Evolutionary conservation across 805 yeast species (phyloP).

Genomic region (Millerozyma acaciae): DNA sequence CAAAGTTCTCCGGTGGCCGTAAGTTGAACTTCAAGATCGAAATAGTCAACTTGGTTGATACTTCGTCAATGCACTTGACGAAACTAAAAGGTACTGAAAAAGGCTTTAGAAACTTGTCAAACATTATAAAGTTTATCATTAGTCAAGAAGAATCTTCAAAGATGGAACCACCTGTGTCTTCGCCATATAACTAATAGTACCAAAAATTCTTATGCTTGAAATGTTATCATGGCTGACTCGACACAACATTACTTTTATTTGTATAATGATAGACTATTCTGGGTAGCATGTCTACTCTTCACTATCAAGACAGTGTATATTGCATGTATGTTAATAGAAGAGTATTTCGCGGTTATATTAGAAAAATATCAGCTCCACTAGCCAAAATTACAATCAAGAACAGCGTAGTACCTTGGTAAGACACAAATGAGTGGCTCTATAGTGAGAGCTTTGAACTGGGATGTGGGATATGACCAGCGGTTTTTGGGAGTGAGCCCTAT

Average conservation of each 20-base stretch:
- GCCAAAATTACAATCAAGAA: no score
- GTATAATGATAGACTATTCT: no score
- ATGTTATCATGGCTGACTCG: no score
- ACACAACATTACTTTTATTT: no score
- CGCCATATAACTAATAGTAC: constrained; percentile 12
- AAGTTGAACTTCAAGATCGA: constrained; percentile 45
- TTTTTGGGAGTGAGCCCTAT: constrained; percentile 71
- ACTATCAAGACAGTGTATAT: no score
- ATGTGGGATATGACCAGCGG: constrained; percentile 49
- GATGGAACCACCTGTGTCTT: no score
- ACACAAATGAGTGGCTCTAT: constrained; percentile 54
- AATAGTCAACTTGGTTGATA: constrained; percentile 33
- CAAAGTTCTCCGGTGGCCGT: constrained; percentile 44
- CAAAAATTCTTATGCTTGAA: background rate
- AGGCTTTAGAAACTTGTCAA: constrained; percentile 41
- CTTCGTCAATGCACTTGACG: constrained; percentile 39
- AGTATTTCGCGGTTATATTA: no score
- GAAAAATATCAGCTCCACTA: no score
- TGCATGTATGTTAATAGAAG: no score
- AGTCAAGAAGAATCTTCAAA: constrained; percentile 46
- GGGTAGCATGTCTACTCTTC: no score
- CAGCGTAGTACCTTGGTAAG: no score
- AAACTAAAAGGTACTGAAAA: constrained; percentile 45
- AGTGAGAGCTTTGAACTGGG: constrained; percentile 60
- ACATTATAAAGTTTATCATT: constrained; percentile 42